Evolutionary conservation across 2,329 filamentous ascomycete species (phyloP), one percentile per base, ranked within the genome.

Genomic region (Pseudocercospora fijiensis): DNA sequence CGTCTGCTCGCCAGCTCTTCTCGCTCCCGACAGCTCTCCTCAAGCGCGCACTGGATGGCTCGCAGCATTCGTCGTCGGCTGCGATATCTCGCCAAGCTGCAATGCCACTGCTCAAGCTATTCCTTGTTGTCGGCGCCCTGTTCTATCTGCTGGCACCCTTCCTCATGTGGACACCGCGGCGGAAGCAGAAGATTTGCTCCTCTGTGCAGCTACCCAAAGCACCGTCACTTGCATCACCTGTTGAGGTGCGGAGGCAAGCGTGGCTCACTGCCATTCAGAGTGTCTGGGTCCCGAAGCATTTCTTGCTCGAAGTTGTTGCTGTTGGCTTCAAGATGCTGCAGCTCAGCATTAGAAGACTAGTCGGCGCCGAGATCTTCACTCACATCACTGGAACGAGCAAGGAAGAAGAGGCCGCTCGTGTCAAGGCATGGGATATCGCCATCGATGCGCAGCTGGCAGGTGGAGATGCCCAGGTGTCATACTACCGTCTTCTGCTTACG

Each of bases 241-340:
- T 96, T 62, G 87, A 95, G 70, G 90, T 96, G 52, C 89, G 92
- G 57, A 88, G 90, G 65, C 90, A 92, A 75, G 93, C 93, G 30
- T 97, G 94, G 93, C 87, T 96, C 62, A 97, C 93, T 2, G 91
- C 93, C 7, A 89, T 96, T 64, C 93, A 96, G 78, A 94, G 90
- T 3, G 91, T 96, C 24, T 96, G 92, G 86, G 90, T 97, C 13
- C 94, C 94, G 10, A 86, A 89, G 20, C 91, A 96, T 76, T 93
- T 96, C 75, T 84, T 94, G 69, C 86, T 96, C 2, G 94, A 96
- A 76, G 89, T 91, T 61, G 87, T 90, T 16, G 93, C 92, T 2
- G 83, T 97, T 24, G 82, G 88, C 6, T 81, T 92, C 47, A 95
- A 96, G 80, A 91, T 88, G 60, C 77, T 90, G 61, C 96, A 96